A percentile compares a stretch with the other conserved stretches of the same genome.
Evolutionary conservation across 2,329 filamentous ascomycete species (phyloP).

Genomic region (Aureobasidium leucospermi): DNA sequence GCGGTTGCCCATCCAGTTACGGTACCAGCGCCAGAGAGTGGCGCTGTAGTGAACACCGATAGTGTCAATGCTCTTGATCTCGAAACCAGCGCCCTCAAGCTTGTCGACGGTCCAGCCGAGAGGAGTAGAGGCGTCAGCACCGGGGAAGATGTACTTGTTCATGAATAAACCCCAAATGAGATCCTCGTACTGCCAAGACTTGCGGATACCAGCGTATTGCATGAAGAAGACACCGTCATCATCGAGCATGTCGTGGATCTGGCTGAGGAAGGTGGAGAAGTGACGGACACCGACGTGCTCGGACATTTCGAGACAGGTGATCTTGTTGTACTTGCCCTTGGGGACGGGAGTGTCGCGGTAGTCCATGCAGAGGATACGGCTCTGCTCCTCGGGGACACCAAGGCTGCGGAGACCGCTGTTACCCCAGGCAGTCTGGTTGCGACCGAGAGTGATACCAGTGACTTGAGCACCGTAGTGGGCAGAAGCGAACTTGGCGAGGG

Average conservation of each 20-base stretch:
- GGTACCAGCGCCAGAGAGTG: conserved; percentile 96
- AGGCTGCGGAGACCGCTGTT: conserved; percentile 79
- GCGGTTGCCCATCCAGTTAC: conserved; percentile 92
- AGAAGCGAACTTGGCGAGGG: conserved; percentile 85
- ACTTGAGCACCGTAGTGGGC: conserved; percentile 81
- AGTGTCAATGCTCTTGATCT: conserved; percentile 87
- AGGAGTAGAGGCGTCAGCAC: conserved; percentile 90
- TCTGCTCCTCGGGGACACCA: conserved; percentile 79
- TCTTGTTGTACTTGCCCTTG: conserved; percentile 78
- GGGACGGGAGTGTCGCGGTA: conserved; percentile 89
- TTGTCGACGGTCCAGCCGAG: conserved; percentile 79
- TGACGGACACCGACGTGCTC: conserved; percentile 96
- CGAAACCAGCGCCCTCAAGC: conserved; percentile 80
- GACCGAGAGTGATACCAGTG: conserved; percentile 87
- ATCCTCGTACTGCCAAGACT: conserved; percentile 96
- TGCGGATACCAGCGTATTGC: conserved; percentile 88
- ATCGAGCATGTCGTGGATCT: conserved; percentile 91
- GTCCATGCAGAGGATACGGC: conserved; percentile 88
- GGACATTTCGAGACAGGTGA: conserved; percentile 96
- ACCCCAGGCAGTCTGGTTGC: conserved; percentile 95
- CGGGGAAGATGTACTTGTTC: conserved; percentile 99
- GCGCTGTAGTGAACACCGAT: conserved; percentile 95
- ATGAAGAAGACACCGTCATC: conserved; percentile 95
- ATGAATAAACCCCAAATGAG: conserved; percentile 97
- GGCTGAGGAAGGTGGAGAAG: conserved; percentile 70